These are phyloP conservation scores for Xanthoconium separans DNA, from an alignment of 1,284 basidiomycete species.

Conservation along the genomic window DNA sequence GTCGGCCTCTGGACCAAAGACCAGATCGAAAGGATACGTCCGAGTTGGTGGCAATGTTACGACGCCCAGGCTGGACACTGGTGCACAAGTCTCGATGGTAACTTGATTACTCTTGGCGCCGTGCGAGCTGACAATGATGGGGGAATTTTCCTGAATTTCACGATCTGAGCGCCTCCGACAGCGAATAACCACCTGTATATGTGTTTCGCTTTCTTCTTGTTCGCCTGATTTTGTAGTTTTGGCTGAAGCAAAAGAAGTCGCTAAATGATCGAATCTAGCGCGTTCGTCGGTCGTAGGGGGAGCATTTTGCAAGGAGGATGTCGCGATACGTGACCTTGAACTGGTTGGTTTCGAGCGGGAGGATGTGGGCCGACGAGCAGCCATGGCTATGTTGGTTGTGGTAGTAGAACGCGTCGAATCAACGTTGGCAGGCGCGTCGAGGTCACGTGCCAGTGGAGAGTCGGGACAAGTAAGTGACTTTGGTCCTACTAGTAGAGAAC, in stretches of 20 bases:
- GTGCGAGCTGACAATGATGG: constrained; percentile 75
- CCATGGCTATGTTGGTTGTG: constrained; percentile 22
- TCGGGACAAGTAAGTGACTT: neutral
- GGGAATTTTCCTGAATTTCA: constrained; percentile 79
- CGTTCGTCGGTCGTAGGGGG: constrained; percentile 19
- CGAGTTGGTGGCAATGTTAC: constrained; percentile 68
- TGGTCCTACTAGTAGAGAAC: neutral
- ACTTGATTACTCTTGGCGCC: constrained; percentile 75
- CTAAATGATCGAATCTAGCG: constrained; percentile 17
- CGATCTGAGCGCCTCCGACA: constrained; percentile 81
- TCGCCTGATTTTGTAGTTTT: constrained; percentile 14
- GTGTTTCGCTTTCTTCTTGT: constrained; percentile 56
- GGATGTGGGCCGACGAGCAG: constrained; percentile 26
- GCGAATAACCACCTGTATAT: constrained; percentile 91
- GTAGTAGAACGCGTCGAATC: constrained; percentile 21
- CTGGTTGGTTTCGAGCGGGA: constrained; percentile 19
- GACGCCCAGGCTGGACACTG: constrained; percentile 62
- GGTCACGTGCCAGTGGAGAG: constrained; percentile 32
- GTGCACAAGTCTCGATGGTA: constrained; percentile 74
- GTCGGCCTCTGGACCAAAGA: constrained; percentile 97
- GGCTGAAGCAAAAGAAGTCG: constrained; percentile 23
- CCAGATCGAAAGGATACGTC: constrained; percentile 90
- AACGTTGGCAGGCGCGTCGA: constrained; percentile 26
- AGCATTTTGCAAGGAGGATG: constrained; percentile 15
- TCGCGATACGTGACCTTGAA: constrained; percentile 20